These are phyloP conservation scores for Mortierella sp. DNA, from an alignment of 371 early-diverging fungal species.

Conservation along the genomic window DNA sequence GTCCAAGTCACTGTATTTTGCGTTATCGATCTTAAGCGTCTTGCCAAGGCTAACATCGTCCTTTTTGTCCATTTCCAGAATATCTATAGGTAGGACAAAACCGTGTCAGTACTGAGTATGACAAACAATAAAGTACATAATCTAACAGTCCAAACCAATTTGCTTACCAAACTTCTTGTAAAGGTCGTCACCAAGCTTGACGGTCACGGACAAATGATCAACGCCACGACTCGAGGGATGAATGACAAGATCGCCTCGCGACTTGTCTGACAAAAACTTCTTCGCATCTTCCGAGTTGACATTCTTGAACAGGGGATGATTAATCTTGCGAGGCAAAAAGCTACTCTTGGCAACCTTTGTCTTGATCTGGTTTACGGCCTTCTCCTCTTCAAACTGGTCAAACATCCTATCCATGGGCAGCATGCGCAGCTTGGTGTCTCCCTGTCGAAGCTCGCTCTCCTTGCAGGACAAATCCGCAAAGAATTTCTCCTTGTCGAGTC, in stretches of 20 bases:
- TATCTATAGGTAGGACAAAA: slow-evolving; percentile 60
- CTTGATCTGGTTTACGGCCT: slow-evolving; percentile 69
- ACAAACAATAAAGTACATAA: background rate
- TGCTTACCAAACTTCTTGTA: slow-evolving; percentile 87
- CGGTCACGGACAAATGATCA: slow-evolving; percentile 92
- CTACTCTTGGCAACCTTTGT: slow-evolving; percentile 59
- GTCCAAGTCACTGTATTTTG: slow-evolving; percentile 87
- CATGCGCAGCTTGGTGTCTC: slow-evolving; percentile 63
- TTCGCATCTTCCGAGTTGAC: slow-evolving; percentile 82
- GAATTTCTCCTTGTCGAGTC: slow-evolving; percentile 84
- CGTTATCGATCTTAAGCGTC: slow-evolving; percentile 70
- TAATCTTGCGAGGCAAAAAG: slow-evolving; percentile 69
- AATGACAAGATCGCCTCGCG: slow-evolving; percentile 89
- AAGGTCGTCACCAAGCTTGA: slow-evolving; percentile 89
- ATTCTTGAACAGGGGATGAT: slow-evolving; percentile 90
- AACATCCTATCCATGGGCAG: slow-evolving; percentile 75
- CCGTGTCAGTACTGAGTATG: background rate
- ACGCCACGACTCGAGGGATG: slow-evolving; percentile 92
- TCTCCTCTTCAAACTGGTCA: slow-evolving; percentile 71
- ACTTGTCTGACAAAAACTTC: slow-evolving; percentile 73
- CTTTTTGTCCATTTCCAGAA: slow-evolving; percentile 81
- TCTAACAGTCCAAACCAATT: background rate
- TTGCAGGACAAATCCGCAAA: slow-evolving; percentile 79
- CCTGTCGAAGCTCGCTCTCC: slow-evolving; percentile 65
- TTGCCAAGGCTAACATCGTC: slow-evolving; percentile 76